Evolutionary conservation across 257 asterid species (phyloP).

Genomic region (Solanum chiquidenum): DNA sequence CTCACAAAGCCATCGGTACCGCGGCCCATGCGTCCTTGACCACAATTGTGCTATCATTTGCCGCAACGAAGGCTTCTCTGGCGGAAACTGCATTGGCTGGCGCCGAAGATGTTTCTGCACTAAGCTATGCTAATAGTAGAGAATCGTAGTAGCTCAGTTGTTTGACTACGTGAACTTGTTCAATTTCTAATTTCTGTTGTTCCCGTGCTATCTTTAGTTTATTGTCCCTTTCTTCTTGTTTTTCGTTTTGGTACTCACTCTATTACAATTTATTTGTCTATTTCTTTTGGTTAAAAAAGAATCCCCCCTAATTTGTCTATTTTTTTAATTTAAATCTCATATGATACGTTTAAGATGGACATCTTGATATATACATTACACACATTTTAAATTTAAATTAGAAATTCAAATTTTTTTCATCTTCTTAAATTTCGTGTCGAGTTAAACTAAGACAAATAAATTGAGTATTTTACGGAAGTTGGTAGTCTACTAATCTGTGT

Average conservation of each 20-base stretch:
- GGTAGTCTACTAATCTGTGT: too few species aligned
- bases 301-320: too few species aligned
- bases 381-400: too few species aligned
- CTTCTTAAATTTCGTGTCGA: too few species aligned
- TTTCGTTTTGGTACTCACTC: background rate
- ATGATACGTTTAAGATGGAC: background rate
- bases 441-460: too few species aligned
- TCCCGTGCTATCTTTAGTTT: background rate
- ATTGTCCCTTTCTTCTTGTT: background rate
- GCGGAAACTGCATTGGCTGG: constrained; percentile 13
- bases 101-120: constrained; percentile 21
- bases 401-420: too few species aligned
- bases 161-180: background rate
- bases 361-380: too few species aligned
- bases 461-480: too few species aligned
- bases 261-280: too few species aligned
- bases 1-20: constrained; percentile 10
- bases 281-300: too few species aligned
- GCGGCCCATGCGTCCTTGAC: constrained; percentile 1
- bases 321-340: too few species aligned
- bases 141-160: background rate
- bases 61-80: constrained; percentile 16
- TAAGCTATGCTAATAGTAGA: background rate
- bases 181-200: background rate
- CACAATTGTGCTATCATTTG: constrained; percentile 17